Percentiles rank a stretch among this genome's conserved stretches.
Conservation (phyloP, 495 filamentous ascomycete species). For the Aspergillus mulundensis region DNA sequence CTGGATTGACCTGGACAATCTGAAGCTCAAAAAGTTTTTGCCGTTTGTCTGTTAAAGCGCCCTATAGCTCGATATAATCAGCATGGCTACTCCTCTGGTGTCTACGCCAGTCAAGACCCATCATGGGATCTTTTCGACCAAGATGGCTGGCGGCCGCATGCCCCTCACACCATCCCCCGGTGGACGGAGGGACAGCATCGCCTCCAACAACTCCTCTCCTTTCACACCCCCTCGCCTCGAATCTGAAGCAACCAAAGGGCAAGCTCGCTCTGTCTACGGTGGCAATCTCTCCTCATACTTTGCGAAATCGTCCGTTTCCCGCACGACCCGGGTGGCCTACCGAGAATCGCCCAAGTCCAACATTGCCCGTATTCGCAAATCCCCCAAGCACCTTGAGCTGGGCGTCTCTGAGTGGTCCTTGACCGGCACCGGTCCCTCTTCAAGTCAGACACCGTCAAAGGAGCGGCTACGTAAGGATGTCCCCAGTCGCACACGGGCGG, state of each 20-base stretch:
- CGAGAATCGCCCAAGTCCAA: constrained; percentile 90
- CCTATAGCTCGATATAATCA: constrained; percentile 29
- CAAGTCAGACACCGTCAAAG: constrained; percentile 67
- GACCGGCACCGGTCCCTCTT: constrained; percentile 69
- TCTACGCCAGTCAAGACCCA: constrained; percentile 93
- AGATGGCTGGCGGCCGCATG: constrained; percentile 90
- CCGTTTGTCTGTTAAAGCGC: constrained; percentile 13
- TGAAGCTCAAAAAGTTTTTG: constrained; percentile 10
- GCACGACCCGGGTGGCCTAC: constrained; percentile 33
- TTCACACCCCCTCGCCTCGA: constrained; percentile 72
- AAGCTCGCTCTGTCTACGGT: constrained; percentile 63
- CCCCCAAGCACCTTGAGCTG: constrained; percentile 80
- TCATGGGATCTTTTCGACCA: constrained; percentile 84
- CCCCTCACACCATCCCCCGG: constrained; percentile 90
- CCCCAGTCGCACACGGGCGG: constrained; percentile 57
- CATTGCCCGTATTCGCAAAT: constrained; percentile 68
- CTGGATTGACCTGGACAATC: constrained; percentile 12
- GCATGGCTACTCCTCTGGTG: constrained; percentile 84
- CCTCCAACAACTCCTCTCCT: constrained; percentile 58
- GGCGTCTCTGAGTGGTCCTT: constrained; percentile 90
- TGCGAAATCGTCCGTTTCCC: constrained; percentile 50
- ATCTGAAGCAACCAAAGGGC: constrained; percentile 23
- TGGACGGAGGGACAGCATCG: constrained; percentile 45
- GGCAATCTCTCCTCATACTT: constrained; percentile 72
- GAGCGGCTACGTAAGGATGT: constrained; percentile 60